phyloP scores from a whole-genome alignment of 129 eudicot genomes.

The Deinandra increscens region DNA sequence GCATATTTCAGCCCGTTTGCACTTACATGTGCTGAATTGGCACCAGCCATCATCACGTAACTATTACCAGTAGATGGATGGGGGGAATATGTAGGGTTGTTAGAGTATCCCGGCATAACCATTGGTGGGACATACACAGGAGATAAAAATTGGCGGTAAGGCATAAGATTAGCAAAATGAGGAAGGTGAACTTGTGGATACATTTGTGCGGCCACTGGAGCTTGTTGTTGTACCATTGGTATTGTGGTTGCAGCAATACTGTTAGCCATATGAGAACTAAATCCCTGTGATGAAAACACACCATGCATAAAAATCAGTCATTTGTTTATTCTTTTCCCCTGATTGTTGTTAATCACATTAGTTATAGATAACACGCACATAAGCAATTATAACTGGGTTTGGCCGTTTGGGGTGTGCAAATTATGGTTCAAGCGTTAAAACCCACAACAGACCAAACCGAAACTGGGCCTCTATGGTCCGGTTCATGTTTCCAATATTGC shows the following conservation, averaged over 20 bases:
- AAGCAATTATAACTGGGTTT: background rate
- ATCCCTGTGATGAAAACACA: conserved; percentile 44
- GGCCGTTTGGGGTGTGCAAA: background rate
- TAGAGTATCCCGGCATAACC: conserved; percentile 80
- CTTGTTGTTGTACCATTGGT: conserved; percentile 78
- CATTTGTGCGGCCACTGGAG: conserved; percentile 81
- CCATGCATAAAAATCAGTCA: conserved; percentile 5
- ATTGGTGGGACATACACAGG: conserved; percentile 93
- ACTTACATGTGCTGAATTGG: conserved; percentile 64
- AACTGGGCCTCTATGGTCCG: background rate
- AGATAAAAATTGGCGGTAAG: conserved; percentile 74
- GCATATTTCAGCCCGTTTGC: conserved; percentile 67
- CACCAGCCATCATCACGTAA: conserved; percentile 83
- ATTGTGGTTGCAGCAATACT: conserved; percentile 59
- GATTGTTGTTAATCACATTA: background rate
- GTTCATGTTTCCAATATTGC: background rate
- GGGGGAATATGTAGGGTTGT: conserved; percentile 61
- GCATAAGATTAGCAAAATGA: conserved; percentile 74
- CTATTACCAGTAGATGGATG: conserved; percentile 83
- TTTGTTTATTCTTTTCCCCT: background rate
- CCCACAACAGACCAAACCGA: background rate
- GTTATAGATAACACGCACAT: background rate
- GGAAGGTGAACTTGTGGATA: conserved; percentile 82
- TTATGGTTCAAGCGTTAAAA: background rate
- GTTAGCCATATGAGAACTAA: conserved; percentile 52